A percentile compares a stretch with the other conserved stretches of the same genome.
These are phyloP conservation scores for Beauveria australis DNA, from an alignment of 2,329 filamentous ascomycete species.

Conservation along the genomic window DNA sequence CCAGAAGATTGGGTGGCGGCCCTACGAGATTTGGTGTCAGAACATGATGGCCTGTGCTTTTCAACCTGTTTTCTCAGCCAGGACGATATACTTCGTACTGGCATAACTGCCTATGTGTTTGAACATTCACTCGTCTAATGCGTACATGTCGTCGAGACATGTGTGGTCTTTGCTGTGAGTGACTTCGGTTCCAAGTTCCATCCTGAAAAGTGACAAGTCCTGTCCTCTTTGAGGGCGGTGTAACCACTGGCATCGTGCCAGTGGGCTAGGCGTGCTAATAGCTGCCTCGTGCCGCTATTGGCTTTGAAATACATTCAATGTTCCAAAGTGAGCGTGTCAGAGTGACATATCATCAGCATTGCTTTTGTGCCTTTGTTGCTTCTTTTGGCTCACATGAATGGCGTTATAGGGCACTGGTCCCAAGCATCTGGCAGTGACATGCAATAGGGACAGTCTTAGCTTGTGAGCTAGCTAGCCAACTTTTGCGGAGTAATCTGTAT, in stretches of 20 bases:
- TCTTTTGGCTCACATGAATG: no score
- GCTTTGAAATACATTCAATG: background rate
- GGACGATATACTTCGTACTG: background rate
- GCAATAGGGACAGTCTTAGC: background rate
- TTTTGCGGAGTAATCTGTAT: background rate
- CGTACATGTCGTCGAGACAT: background rate
- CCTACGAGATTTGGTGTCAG: background rate
- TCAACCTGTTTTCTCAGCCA: background rate
- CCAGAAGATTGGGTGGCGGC: slow-evolving; percentile 5
- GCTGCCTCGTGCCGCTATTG: background rate
- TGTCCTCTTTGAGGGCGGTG: background rate
- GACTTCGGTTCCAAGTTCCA: background rate
- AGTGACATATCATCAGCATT: background rate
- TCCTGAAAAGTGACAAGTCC: background rate
- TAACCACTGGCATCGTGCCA: background rate
- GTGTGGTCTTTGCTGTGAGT: background rate
- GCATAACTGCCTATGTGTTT: no score
- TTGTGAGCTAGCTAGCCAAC: background rate
- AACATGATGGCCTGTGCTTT: background rate
- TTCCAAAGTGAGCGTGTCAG: no score
- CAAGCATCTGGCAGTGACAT: background rate
- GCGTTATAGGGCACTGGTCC: background rate
- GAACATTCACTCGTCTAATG: no score
- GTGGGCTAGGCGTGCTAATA: background rate
- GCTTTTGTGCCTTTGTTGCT: no score